These are phyloP conservation scores for Strigomonas galati DNA, from an alignment of 208 protist genomes.

Conservation along the genomic window DNA sequence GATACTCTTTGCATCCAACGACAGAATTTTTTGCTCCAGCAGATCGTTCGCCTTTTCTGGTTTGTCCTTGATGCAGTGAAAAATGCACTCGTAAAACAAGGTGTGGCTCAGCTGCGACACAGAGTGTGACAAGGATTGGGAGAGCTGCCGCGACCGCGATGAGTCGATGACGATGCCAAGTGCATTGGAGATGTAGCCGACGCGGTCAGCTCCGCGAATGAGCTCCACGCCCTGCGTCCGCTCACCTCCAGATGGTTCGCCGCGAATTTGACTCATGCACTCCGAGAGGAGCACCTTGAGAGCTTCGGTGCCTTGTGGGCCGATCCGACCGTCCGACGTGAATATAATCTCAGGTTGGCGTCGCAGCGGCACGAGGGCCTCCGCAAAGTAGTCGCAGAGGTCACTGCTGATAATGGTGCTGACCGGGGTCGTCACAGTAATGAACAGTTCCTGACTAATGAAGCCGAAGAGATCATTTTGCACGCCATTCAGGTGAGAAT, in stretches of 20 bases:
- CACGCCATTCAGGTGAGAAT: conserved; percentile 23
- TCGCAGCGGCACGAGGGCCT: conserved; percentile 47
- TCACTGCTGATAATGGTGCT: conserved; percentile 23
- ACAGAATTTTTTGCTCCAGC: conserved; percentile 32
- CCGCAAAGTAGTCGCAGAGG: conserved; percentile 33
- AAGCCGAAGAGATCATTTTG: conserved; percentile 28
- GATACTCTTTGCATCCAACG: neutral
- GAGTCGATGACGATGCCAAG: conserved; percentile 31
- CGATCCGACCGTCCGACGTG: conserved; percentile 21
- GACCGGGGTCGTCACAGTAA: conserved; percentile 29
- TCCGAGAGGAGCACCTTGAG: conserved; percentile 9
- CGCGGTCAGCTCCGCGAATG: conserved; percentile 31
- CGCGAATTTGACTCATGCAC: conserved; percentile 16
- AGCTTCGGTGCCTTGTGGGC: neutral
- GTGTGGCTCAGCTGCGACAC: neutral
- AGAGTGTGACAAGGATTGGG: conserved; percentile 9
- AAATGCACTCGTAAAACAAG: neutral
- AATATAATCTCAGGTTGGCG: conserved; percentile 35
- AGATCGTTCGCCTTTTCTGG: conserved; percentile 26
- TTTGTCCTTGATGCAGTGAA: conserved; percentile 18
- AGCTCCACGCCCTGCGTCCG: conserved; percentile 34
- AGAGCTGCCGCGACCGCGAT: conserved; percentile 11
- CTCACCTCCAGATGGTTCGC: conserved; percentile 12
- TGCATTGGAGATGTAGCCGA: conserved; percentile 51
- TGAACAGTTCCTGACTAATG: conserved; percentile 20